These are phyloP conservation scores for Cladosporium sp. DNA, from an alignment of 2,329 filamentous ascomycete species.

Conservation along the genomic window DNA sequence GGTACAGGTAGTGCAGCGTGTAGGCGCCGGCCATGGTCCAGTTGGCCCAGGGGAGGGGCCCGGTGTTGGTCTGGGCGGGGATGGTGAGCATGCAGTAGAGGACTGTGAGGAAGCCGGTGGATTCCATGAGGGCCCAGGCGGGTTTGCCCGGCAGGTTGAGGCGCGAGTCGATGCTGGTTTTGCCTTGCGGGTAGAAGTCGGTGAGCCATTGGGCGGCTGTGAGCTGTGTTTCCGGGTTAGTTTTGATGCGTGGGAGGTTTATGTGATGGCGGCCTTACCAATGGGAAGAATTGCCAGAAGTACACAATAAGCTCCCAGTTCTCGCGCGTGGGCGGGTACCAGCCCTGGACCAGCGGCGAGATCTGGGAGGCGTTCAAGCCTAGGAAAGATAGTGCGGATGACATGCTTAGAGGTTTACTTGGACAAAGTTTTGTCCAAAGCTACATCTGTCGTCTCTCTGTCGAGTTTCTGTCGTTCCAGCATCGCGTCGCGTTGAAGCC, in stretches of 20 bases:
- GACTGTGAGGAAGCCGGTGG: conserved; percentile 67
- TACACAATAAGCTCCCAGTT: conserved; percentile 43
- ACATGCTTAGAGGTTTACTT: too few species aligned
- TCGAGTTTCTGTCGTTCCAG: too few species aligned
- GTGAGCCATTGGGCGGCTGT: conserved; percentile 67
- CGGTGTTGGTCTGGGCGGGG: conserved; percentile 51
- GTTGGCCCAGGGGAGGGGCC: conserved; percentile 65
- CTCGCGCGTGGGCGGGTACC: conserved; percentile 45
- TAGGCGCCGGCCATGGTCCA: conserved; percentile 66
- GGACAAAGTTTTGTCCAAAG: too few species aligned
- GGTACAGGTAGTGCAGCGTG: conserved; percentile 83
- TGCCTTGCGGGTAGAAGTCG: conserved; percentile 87
- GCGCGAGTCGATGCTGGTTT: conserved; percentile 68
- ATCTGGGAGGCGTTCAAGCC: not conserved
- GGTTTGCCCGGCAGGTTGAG: conserved; percentile 85
- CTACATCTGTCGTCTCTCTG: too few species aligned
- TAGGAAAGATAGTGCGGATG: too few species aligned
- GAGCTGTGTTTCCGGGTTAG: conserved; percentile 47
- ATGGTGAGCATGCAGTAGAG: conserved; percentile 72
- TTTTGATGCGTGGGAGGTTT: not conserved
- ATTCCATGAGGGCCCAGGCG: conserved; percentile 86
- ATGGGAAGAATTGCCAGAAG: conserved; percentile 45
- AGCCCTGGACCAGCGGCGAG: conserved; percentile 40
- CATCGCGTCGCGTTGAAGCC: too few species aligned
- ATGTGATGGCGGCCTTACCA: conserved; percentile 31